Evolutionary conservation across 106 monocot genomes (phyloP).

Genomic region (Chionographis japonica): DNA sequence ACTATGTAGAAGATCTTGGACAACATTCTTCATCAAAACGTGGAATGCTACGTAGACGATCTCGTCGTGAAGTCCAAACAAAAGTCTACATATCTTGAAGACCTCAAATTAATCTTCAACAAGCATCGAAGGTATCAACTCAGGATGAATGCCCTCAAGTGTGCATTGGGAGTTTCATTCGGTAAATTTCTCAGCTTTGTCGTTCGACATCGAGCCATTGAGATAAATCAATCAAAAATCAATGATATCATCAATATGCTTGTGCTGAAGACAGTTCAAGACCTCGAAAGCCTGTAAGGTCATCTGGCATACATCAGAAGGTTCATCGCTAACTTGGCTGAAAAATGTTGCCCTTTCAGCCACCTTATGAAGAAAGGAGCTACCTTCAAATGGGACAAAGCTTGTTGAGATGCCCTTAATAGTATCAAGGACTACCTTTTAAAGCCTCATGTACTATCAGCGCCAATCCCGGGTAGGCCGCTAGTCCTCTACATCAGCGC

Average conservation of each 20-base stretch:
- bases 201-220: not conserved
- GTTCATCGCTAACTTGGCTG: not conserved
- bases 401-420: not conserved
- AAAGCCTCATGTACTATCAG: not conserved
- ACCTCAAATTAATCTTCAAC: no score
- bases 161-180: not conserved
- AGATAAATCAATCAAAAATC: not conserved
- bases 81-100: no score
- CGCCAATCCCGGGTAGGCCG: not conserved
- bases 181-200: not conserved
- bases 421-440: no score
- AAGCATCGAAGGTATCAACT: not conserved
- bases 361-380: not conserved
- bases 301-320: not conserved
- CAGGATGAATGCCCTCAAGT: not conserved
- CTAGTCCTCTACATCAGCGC: not conserved
- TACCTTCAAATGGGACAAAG: not conserved
- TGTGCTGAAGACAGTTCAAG: not conserved
- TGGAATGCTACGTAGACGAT: no score
- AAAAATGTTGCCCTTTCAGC: not conserved
- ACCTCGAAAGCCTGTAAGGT: not conserved
- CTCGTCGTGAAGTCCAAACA: no score
- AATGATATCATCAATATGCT: not conserved
- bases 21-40: slow-evolving; percentile 1
- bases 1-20: not conserved